These are phyloP conservation scores for Beta macrorhiza DNA, from an alignment of 179 eudicot species.

Conservation along the genomic window DNA sequence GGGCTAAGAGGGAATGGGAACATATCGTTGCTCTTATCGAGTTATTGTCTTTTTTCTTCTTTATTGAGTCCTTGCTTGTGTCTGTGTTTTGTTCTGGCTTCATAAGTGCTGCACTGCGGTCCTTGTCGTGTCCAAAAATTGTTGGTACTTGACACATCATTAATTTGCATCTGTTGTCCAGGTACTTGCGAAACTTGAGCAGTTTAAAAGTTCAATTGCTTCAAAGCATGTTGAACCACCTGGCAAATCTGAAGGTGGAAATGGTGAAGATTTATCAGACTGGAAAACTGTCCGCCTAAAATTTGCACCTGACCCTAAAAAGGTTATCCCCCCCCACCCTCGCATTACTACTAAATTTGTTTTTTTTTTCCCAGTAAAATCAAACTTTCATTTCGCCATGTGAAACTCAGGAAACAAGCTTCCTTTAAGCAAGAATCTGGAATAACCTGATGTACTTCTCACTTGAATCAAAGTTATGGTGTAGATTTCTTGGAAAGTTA, in stretches of 20 bases:
- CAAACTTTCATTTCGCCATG: neutral
- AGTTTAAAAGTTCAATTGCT: constrained; percentile 40
- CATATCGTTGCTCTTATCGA: neutral
- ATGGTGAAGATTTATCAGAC: constrained; percentile 58
- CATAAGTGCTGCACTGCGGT: neutral
- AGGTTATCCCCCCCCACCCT: constrained; percentile 41
- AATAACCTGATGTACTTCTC: neutral
- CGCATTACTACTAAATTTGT: neutral
- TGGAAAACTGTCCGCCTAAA: constrained; percentile 56
- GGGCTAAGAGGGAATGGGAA: neutral
- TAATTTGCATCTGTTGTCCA: constrained; percentile 27
- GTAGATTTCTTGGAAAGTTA: neutral
- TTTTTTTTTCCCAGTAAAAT: neutral
- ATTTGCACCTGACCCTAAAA: constrained; percentile 61
- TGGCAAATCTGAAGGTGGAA: constrained; percentile 33
- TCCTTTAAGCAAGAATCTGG: neutral
- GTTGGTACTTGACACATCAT: constrained; percentile 1
- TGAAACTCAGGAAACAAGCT: neutral
- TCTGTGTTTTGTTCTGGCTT: neutral
- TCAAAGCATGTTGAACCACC: constrained; percentile 43
- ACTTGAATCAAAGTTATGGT: neutral
- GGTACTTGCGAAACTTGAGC: constrained; percentile 85
- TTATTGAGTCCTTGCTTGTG: neutral
- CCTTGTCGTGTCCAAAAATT: constrained; percentile 1
- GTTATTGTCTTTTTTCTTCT: neutral